phyloP scores from a whole-genome alignment of 2,329 filamentous ascomycete species.

The Tolypocladium pustulatum region DNA sequence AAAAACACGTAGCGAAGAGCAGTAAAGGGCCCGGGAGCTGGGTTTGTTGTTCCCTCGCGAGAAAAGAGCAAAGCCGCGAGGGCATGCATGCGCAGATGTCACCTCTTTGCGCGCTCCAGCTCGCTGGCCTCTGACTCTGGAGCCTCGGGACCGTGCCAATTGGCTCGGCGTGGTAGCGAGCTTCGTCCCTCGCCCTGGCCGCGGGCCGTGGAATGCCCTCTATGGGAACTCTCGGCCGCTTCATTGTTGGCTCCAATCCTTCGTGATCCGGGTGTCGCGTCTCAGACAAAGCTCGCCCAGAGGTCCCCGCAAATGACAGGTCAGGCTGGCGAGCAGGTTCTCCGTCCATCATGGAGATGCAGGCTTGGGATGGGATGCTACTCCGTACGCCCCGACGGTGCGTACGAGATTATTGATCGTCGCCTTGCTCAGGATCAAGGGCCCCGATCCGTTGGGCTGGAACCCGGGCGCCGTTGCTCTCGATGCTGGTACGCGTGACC shows the following conservation, averaged over 20 bases:
- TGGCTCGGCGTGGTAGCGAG: neutral
- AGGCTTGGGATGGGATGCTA: neutral
- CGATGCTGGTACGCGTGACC: neutral
- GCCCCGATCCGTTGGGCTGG: slow-evolving; percentile 1
- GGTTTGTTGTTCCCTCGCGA: neutral
- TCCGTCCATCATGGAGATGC: neutral
- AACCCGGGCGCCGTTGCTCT: neutral
- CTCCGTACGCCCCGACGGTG: neutral
- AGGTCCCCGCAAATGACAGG: neutral
- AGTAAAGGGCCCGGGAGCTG: neutral
- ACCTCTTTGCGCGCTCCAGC: slow-evolving; percentile 1
- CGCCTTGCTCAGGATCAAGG: neutral
- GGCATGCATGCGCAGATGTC: neutral
- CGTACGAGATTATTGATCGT: neutral
- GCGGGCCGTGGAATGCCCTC: neutral
- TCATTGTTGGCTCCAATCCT: neutral
- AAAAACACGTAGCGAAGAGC: neutral
- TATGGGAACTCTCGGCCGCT: neutral
- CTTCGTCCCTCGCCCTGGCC: neutral
- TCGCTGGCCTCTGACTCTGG: neutral
- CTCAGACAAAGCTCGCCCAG: neutral
- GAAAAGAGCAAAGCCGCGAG: neutral
- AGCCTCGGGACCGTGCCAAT: neutral
- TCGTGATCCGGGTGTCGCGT: neutral
- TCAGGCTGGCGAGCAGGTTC: neutral